These are phyloP conservation scores for Arachis hypogaea DNA, from an alignment of 306 rosid species.

Conservation along the genomic window DNA sequence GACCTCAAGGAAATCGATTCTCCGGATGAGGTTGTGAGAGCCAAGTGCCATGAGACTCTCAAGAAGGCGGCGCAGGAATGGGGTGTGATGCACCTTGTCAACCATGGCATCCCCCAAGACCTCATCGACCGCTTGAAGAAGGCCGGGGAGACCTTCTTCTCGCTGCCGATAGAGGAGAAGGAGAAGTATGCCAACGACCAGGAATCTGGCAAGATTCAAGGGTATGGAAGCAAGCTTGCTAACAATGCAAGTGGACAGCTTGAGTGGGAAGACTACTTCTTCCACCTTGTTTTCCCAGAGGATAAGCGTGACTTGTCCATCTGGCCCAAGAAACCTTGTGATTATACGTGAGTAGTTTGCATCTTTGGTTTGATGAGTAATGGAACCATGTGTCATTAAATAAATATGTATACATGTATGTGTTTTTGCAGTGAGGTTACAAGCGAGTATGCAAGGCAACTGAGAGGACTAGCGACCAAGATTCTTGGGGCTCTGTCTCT, in stretches of 20 bases:
- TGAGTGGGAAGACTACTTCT: slow-evolving; percentile 91
- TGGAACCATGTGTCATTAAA: too few relatives aligned
- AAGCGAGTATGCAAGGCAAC: slow-evolving; percentile 61
- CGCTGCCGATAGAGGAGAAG: slow-evolving; percentile 64
- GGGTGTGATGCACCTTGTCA: slow-evolving; percentile 86
- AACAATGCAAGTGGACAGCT: slow-evolving; percentile 75
- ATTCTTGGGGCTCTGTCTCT: slow-evolving; percentile 55
- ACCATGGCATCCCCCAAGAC: slow-evolving; percentile 76
- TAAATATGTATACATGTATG: too few relatives aligned
- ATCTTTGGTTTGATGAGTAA: neutral
- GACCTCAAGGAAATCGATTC: slow-evolving; percentile 65
- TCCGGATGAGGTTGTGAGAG: slow-evolving; percentile 45
- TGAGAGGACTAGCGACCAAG: slow-evolving; percentile 66
- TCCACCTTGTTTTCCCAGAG: slow-evolving; percentile 69
- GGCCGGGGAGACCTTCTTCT: slow-evolving; percentile 64
- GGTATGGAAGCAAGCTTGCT: slow-evolving; percentile 92
- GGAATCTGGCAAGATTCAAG: slow-evolving; percentile 62
- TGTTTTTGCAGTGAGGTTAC: slow-evolving; percentile 56
- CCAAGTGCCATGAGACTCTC: slow-evolving; percentile 54
- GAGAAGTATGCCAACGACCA: slow-evolving; percentile 82
- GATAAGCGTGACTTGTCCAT: slow-evolving; percentile 66
- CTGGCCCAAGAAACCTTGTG: slow-evolving; percentile 72
- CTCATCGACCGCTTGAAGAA: slow-evolving; percentile 47
- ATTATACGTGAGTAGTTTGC: slow-evolving; percentile 54
- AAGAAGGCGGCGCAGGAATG: slow-evolving; percentile 75